Conservation (phyloP, 805 yeast genomes). For the Scheffersomyces coipomensis region DNA sequence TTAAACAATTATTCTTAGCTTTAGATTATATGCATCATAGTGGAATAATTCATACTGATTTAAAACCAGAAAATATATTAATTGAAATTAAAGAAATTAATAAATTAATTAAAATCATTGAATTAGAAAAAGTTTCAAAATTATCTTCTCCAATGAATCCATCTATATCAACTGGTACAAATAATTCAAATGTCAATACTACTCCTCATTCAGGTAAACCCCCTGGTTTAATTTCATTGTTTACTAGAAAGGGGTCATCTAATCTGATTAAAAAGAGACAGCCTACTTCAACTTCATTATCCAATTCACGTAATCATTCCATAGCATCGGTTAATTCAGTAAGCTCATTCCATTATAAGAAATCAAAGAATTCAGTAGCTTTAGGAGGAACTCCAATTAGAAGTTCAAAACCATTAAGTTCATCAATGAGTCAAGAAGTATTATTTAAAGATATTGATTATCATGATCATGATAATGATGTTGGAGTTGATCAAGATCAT, state of each 20-base stretch:
- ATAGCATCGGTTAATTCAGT: conserved; percentile 7
- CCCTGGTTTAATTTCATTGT: conserved; percentile 1
- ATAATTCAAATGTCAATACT: no score
- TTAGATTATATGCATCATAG: conserved; percentile 56
- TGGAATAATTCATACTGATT: conserved; percentile 40
- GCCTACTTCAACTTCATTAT: background rate
- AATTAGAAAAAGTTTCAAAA: conserved; percentile 21
- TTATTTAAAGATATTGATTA: conserved; percentile 10
- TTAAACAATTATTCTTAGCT: conserved; percentile 54
- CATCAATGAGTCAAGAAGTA: conserved; percentile 33
- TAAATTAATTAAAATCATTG: conserved; percentile 44
- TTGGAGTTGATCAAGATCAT: background rate
- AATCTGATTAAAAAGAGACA: background rate
- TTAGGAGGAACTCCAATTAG: conserved; percentile 31
- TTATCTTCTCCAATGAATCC: conserved; percentile 2
- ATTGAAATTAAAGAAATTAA: conserved; percentile 47
- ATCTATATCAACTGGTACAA: conserved; percentile 1
- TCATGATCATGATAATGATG: background rate
- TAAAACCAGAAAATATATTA: conserved; percentile 41
- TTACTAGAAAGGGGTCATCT: conserved; percentile 1
- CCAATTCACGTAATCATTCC: conserved; percentile 9
- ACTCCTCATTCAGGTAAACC: conserved; percentile 1
- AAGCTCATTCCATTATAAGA: conserved; percentile 8
- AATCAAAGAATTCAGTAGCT: conserved; percentile 10
- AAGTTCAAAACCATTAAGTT: conserved; percentile 48